A percentile compares a stretch with the other conserved stretches of the same genome.
Conservation (phyloP, 805 yeast genomes). For the Jamesozyma hellenica region DNA sequence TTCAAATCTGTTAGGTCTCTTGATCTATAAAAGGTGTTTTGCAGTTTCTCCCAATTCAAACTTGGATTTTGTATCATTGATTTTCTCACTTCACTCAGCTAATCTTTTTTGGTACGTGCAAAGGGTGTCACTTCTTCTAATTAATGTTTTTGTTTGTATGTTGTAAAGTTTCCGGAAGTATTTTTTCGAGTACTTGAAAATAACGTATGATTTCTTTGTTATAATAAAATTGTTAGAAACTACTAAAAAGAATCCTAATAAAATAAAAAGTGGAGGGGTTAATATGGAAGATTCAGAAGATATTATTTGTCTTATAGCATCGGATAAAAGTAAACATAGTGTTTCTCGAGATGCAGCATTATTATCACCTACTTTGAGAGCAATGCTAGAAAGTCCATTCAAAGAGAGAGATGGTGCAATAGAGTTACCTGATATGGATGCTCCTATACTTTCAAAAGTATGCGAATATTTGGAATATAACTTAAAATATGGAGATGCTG, state of each 20-base stretch:
- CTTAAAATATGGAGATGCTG: constrained; percentile 43
- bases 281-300: neutral
- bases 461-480: constrained; percentile 79
- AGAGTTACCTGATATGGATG: constrained; percentile 52
- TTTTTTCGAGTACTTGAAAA: too few species aligned
- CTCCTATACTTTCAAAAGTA: constrained; percentile 62
- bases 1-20: constrained; percentile 26
- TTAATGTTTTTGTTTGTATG: too few species aligned
- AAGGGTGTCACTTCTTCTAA: too few species aligned
- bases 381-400: constrained; percentile 47
- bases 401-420: constrained; percentile 52
- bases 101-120: too few species aligned
- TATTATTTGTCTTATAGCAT: constrained; percentile 56
- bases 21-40: constrained; percentile 56
- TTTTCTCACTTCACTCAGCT: too few species aligned
- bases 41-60: constrained; percentile 68
- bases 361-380: constrained; percentile 53
- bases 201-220: too few species aligned
- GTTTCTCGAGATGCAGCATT: constrained; percentile 66
- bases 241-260: neutral
- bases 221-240: too few species aligned
- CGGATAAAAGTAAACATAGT: constrained; percentile 56
- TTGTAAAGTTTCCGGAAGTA: too few species aligned
- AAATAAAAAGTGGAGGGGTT: neutral
- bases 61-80: constrained; percentile 29